Evolutionary conservation across 495 filamentous ascomycete species (phyloP).

Genomic region (Penicillium flavigenum): DNA sequence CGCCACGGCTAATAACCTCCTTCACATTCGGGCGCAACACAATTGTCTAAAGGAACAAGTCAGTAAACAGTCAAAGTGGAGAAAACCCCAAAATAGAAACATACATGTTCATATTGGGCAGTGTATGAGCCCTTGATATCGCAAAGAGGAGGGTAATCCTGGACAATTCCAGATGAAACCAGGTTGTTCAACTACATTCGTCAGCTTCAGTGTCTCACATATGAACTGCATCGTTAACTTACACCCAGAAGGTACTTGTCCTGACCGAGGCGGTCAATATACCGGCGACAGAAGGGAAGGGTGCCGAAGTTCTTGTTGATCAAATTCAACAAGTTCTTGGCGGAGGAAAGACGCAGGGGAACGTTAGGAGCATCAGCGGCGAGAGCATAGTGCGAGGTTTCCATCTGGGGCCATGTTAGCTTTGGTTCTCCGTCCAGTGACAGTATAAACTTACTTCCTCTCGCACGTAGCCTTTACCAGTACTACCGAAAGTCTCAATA

Average conservation of each 20-base stretch:
- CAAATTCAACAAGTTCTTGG: constrained; percentile 76
- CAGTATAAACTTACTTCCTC: constrained; percentile 62
- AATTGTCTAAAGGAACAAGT: constrained; percentile 64
- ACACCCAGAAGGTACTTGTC: constrained; percentile 86
- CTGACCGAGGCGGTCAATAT: constrained; percentile 80
- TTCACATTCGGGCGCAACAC: constrained; percentile 83
- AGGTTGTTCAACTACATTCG: constrained; percentile 77
- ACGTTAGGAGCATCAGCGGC: constrained; percentile 63
- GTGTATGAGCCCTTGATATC: constrained; percentile 96
- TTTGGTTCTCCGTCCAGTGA: constrained; percentile 4
- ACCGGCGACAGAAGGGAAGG: constrained; percentile 80
- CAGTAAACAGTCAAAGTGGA: constrained; percentile 16
- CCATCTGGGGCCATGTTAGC: constrained; percentile 44
- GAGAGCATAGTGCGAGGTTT: constrained; percentile 76
- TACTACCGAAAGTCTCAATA: constrained; percentile 92
- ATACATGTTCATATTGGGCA: constrained; percentile 91
- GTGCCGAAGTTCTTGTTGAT: constrained; percentile 95
- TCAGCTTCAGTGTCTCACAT: constrained; percentile 25
- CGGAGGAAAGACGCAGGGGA: constrained; percentile 67
- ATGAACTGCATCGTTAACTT: constrained; percentile 31
- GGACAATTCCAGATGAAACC: constrained; percentile 78
- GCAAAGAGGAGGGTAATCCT: constrained; percentile 83
- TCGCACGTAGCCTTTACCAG: constrained; percentile 78
- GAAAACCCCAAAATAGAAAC: constrained; percentile 10
- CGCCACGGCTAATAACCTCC: constrained; percentile 89